Base-by-base conservation (phyloP, 371 early-diverging fungal species). In the Dichotomocladium elegans region DNA sequence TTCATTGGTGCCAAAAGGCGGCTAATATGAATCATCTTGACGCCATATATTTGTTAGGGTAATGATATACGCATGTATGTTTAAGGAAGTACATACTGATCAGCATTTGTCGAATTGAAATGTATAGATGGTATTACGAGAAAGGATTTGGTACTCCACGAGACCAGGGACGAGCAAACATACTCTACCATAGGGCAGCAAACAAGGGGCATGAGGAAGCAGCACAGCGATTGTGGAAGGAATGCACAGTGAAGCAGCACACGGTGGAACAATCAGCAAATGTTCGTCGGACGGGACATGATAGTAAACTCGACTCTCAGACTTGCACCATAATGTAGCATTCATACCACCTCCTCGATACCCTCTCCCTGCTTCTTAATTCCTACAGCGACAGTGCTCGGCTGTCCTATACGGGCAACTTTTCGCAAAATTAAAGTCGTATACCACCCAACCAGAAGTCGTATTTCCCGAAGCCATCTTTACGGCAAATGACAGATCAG, bases 1-100 rank as follows among this genome's bases (percentile, higher is more conserved):
- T 70, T 31, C 49, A 37, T 37, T 76, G 77, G 77, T 76, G 77
- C 52, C 61, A 61, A 45, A 51, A 58, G 21, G 73, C 73, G n/a
- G 73, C 71, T 24, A 61, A 64, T 12, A 42, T 55, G 31, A 58
- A 59, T 15, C 31, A 65, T 24, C 58, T 58, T 22, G 69, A 72
- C 43, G 77, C 77, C 7, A 53, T 50, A 27, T 76, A 63, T 48
- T 42, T 56, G 17, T 41, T 51, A 26, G 42, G 31, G 41, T 53
- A 56, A 51, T 8, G 37, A 37, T 37, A 12, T 17, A 5, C n/a
- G 10, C 6, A 37, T 17, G 12, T 6, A 37, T 35, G 15, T 4
- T 4, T 35, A 11, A 9, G 37, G n/a, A 9, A 12, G 21, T 2
- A 9, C 5, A 31, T 29, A 11, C 58, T 77, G 0, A 69, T 68